These are phyloP conservation scores for Eimeria mitis DNA, from an alignment of 169 alveolate species.

Conservation along the genomic window DNA sequence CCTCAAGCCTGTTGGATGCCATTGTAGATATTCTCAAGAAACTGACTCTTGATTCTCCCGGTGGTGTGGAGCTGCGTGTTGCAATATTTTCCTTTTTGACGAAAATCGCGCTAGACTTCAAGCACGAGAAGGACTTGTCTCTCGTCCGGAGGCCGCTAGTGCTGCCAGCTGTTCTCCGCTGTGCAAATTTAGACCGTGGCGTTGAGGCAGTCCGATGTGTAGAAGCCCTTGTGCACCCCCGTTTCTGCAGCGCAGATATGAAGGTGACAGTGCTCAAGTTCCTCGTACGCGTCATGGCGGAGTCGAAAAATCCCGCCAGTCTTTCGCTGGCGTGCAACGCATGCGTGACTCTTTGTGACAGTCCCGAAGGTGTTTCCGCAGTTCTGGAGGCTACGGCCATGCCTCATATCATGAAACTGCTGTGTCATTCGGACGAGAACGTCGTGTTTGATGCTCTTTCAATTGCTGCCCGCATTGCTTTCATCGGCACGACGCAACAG, in stretches of 20 bases:
- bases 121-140: conserved; percentile 65
- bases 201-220: conserved; percentile 78
- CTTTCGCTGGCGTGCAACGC: conserved; percentile 80
- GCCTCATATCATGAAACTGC: conserved; percentile 75
- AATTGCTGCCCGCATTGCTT: conserved; percentile 91
- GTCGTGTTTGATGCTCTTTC: conserved; percentile 92
- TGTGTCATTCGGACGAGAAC: conserved; percentile 81
- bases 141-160: conserved; percentile 73
- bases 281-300: conserved; percentile 75
- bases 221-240: conserved; percentile 77
- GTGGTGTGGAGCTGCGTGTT: conserved; percentile 80
- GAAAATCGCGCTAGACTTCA: conserved; percentile 77
- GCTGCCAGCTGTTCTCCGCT: conserved; percentile 80
- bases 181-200: conserved; percentile 65
- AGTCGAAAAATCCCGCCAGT: conserved; percentile 66
- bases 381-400: conserved; percentile 76
- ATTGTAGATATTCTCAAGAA: conserved; percentile 64
- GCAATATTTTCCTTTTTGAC: conserved; percentile 79
- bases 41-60: conserved; percentile 66
- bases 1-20: conserved; percentile 65
- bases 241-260: conserved; percentile 69
- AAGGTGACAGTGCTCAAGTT: conserved; percentile 72
- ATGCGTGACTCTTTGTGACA: conserved; percentile 81
- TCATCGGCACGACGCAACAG: conserved; percentile 89
- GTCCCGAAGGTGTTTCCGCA: conserved; percentile 79